A percentile compares a stretch with the other conserved stretches of the same genome.
Evolutionary conservation across 1,284 basidiomycete genomes (phyloP).

Genomic region (Schizophyllum amplum): DNA sequence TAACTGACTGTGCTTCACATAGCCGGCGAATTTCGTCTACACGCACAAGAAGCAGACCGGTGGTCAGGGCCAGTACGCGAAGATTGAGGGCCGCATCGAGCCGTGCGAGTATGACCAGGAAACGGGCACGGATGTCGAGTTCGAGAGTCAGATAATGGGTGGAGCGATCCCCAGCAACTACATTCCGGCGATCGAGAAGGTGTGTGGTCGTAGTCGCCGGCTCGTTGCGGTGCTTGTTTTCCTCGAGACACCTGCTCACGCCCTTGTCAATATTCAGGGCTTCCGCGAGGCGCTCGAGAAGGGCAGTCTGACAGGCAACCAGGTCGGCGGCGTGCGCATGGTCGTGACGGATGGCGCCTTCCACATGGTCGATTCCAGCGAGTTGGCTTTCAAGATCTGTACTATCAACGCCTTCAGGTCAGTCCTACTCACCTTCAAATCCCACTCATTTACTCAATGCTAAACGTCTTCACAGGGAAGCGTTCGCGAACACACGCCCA

Average conservation of each 20-base stretch:
- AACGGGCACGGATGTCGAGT: conserved; percentile 81
- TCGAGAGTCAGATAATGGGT: conserved; percentile 87
- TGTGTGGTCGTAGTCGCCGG: conserved; percentile 21
- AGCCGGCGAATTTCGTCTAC: conserved; percentile 74
- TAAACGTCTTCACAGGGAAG: no score
- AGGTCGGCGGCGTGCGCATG: conserved; percentile 81
- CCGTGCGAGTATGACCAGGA: conserved; percentile 74
- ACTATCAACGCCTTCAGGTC: conserved; percentile 91
- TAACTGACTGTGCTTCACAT: background rate
- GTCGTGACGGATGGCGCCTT: conserved; percentile 89
- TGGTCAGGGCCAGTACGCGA: conserved; percentile 95
- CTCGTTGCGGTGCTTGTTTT: conserved; percentile 1
- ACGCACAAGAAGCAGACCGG: conserved; percentile 99
- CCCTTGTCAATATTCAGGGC: conserved; percentile 48
- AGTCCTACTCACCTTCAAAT: no score
- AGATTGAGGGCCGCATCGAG: conserved; percentile 88
- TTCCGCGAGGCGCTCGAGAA: conserved; percentile 95
- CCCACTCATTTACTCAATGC: no score
- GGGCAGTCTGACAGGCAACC: conserved; percentile 85
- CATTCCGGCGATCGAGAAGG: conserved; percentile 95
- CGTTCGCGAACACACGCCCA: conserved; percentile 70
- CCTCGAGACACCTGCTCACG: background rate
- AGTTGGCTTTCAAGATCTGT: conserved; percentile 90
- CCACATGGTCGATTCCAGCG: conserved; percentile 96
- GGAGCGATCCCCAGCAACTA: conserved; percentile 89